A percentile compares a stretch with the other conserved stretches of the same genome.
phyloP scores from a whole-genome alignment of 805 yeast genomes.

The Candida ulmi region DNA sequence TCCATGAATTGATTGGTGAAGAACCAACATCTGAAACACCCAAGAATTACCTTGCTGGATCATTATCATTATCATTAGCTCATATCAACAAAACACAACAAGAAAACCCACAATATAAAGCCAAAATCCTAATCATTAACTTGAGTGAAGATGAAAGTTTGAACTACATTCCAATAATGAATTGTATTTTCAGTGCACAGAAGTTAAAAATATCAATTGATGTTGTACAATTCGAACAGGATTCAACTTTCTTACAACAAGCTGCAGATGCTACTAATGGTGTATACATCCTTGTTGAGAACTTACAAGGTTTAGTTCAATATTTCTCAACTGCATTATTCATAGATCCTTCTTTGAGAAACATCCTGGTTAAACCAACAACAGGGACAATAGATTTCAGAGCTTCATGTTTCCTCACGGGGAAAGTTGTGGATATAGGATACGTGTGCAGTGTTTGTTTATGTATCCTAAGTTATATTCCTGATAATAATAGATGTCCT shows the following conservation, averaged over 20 bases:
- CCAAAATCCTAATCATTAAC: slow-evolving; percentile 59
- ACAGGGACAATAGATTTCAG: slow-evolving; percentile 85
- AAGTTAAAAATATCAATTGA: slow-evolving; percentile 87
- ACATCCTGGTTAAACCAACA: slow-evolving; percentile 75
- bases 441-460: slow-evolving; percentile 93
- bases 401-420: slow-evolving; percentile 90
- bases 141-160: slow-evolving; percentile 71
- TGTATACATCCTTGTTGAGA: slow-evolving; percentile 62
- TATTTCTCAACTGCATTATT: slow-evolving; percentile 77
- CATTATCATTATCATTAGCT: slow-evolving; percentile 75
- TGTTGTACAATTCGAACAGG: slow-evolving; percentile 71
- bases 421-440: slow-evolving; percentile 88
- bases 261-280: slow-evolving; percentile 96
- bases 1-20: slow-evolving; percentile 35
- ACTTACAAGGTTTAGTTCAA: slow-evolving; percentile 76
- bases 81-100: slow-evolving; percentile 58
- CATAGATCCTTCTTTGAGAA: slow-evolving; percentile 78
- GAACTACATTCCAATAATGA: slow-evolving; percentile 91
- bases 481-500: slow-evolving; percentile 68
- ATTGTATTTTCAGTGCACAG: slow-evolving; percentile 92
- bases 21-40: slow-evolving; percentile 26
- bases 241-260: slow-evolving; percentile 85
- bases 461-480: slow-evolving; percentile 69
- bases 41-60: slow-evolving; percentile 61
- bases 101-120: slow-evolving; percentile 43